These are phyloP conservation scores for Candida dendrica DNA, from an alignment of 805 yeast genomes.

Conservation along the genomic window DNA sequence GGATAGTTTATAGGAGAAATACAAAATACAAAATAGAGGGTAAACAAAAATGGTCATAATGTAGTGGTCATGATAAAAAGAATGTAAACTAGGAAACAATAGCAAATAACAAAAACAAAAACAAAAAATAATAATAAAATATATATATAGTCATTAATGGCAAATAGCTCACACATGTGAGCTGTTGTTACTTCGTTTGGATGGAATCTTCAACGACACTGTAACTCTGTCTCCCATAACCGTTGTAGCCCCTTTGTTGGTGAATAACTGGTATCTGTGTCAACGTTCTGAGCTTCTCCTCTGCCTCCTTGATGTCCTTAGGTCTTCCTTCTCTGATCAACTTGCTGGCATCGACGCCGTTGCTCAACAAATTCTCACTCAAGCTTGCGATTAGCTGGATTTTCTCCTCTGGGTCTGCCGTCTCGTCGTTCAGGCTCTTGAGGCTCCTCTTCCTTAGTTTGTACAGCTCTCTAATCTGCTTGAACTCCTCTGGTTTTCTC, in stretches of 20 bases:
- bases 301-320: not conserved
- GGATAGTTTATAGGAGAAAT: too few relatives aligned
- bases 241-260: slow-evolving; percentile 22
- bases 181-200: too few relatives aligned
- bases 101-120: too few relatives aligned
- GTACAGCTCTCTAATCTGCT: slow-evolving; percentile 39
- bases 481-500: slow-evolving; percentile 48
- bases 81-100: too few relatives aligned
- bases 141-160: too few relatives aligned
- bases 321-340: not conserved
- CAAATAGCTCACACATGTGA: too few relatives aligned
- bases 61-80: too few relatives aligned
- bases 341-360: not conserved
- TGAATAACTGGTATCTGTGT: slow-evolving; percentile 17
- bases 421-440: slow-evolving; percentile 1
- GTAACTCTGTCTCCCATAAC: slow-evolving; percentile 20
- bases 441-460: slow-evolving; percentile 26
- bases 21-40: too few relatives aligned
- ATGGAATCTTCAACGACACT: not conserved
- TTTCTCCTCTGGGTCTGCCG: slow-evolving; percentile 4
- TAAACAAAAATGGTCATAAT: too few relatives aligned
- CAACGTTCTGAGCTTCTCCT: not conserved
- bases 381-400: slow-evolving; percentile 10
- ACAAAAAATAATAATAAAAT: too few relatives aligned
- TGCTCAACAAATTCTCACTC: slow-evolving; percentile 9